Conservation (phyloP, 176 grass and related monocot species). For the Oryza brachyantha region DNA sequence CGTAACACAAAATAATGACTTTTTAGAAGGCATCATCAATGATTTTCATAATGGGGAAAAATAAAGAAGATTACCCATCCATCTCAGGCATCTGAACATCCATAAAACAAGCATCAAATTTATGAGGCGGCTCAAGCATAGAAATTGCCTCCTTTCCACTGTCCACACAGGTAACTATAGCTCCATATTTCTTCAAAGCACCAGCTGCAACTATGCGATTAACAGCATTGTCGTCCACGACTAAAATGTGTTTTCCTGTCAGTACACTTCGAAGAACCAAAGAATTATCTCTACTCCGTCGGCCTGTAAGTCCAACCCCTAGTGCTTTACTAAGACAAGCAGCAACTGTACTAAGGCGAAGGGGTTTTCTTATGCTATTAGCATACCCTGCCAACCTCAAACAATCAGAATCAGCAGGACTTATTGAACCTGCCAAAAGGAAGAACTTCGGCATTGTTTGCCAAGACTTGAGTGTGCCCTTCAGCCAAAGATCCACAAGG, state of each 20-base stretch:
- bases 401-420: constrained; percentile 29
- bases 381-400: constrained; percentile 54
- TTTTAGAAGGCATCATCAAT: background rate
- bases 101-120: constrained; percentile 88
- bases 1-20: background rate
- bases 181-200: constrained; percentile 80
- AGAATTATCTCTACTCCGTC: constrained; percentile 35
- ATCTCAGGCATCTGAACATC: constrained; percentile 92
- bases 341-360: constrained; percentile 63
- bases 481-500: constrained; percentile 43
- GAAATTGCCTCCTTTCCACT: constrained; percentile 67
- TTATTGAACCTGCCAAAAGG: constrained; percentile 58
- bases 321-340: constrained; percentile 61
- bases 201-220: constrained; percentile 71
- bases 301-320: constrained; percentile 42
- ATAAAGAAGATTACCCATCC: constrained; percentile 55
- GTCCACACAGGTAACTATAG: constrained; percentile 60
- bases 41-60: background rate
- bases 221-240: constrained; percentile 82
- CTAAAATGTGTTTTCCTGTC: constrained; percentile 61
- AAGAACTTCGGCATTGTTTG: constrained; percentile 59
- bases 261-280: constrained; percentile 60
- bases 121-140: constrained; percentile 59
- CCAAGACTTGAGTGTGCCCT: constrained; percentile 38
- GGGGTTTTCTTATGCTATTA: constrained; percentile 64